These are phyloP conservation scores for Torrubiellomyces zombiae DNA, from an alignment of 2,329 filamentous ascomycete species.

Conservation along the genomic window DNA sequence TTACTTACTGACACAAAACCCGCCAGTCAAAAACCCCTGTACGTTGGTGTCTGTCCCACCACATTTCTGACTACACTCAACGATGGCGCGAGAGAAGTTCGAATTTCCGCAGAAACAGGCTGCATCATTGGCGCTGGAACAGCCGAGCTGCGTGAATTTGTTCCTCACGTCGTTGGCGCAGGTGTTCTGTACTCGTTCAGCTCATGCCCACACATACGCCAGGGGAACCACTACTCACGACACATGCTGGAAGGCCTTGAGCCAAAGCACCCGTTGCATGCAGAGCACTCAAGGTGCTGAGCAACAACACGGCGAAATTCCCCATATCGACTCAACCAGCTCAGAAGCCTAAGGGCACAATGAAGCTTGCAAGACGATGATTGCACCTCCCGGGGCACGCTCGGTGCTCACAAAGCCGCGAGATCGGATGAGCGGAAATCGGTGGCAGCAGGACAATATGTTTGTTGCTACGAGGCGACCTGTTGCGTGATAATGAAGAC, in stretches of 20 bases:
- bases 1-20: slow-evolving; percentile 11
- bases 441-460: too few species aligned
- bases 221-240: too few species aligned
- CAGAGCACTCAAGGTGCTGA: slow-evolving; percentile 14
- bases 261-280: slow-evolving; percentile 11
- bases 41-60: slow-evolving; percentile 9
- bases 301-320: slow-evolving; percentile 9
- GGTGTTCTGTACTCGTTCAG: slow-evolving; percentile 7
- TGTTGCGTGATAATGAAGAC: too few species aligned
- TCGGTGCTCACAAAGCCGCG: too few species aligned
- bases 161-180: slow-evolving; percentile 8
- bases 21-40: slow-evolving; percentile 5
- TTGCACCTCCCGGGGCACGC: too few species aligned
- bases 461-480: too few species aligned
- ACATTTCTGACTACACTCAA: slow-evolving; percentile 20
- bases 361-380: too few species aligned
- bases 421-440: too few species aligned
- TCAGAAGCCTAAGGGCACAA: too few species aligned
- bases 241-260: slow-evolving; percentile 9
- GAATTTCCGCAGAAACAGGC: slow-evolving; percentile 23
- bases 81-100: slow-evolving; percentile 18
- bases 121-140: slow-evolving; percentile 12
- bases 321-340: slow-evolving; percentile 9
- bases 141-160: slow-evolving; percentile 9
- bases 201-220: too few species aligned